Conservation (phyloP, 768 basidiomycete species). For the Heimioporus sp. region DNA sequence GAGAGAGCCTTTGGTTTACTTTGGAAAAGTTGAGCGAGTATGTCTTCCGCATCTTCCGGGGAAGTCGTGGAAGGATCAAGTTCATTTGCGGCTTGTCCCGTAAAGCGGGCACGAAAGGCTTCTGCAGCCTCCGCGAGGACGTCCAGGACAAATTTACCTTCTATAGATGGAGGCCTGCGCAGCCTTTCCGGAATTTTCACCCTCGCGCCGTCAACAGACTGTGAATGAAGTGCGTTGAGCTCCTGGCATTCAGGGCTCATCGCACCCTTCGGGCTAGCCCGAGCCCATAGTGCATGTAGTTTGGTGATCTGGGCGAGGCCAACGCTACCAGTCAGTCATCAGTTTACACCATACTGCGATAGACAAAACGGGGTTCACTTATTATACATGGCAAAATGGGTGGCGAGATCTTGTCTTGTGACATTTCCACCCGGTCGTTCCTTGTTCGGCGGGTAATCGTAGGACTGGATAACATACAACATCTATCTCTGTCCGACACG, state of each 20-base stretch:
- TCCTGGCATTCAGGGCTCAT: constrained; percentile 67
- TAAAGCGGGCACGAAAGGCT: constrained; percentile 45
- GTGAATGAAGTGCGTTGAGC: constrained; percentile 68
- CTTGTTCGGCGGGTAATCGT: constrained; percentile 65
- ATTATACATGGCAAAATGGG: constrained; percentile 66
- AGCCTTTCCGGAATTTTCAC: constrained; percentile 38
- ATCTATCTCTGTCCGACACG: not conserved
- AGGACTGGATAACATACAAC: constrained; percentile 40
- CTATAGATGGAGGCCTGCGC: constrained; percentile 42
- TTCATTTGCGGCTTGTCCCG: constrained; percentile 23
- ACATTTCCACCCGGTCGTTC: constrained; percentile 48
- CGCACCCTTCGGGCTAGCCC: constrained; percentile 52
- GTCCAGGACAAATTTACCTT: constrained; percentile 50
- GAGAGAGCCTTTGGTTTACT: constrained; percentile 53
- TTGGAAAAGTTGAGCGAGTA: constrained; percentile 47
- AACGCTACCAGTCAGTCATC: constrained; percentile 36
- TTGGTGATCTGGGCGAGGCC: constrained; percentile 55
- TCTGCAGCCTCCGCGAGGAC: constrained; percentile 46
- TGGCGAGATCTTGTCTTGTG: constrained; percentile 55
- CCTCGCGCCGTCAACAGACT: constrained; percentile 63
- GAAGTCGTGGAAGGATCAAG: constrained; percentile 23
- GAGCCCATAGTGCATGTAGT: constrained; percentile 61
- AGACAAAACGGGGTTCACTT: constrained; percentile 37
- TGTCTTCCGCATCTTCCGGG: constrained; percentile 38
- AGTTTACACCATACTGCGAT: not conserved